Evolutionary conservation across 164 flowering plant genomes (phyloP).

Genomic region (Taxillus chinensis): DNA sequence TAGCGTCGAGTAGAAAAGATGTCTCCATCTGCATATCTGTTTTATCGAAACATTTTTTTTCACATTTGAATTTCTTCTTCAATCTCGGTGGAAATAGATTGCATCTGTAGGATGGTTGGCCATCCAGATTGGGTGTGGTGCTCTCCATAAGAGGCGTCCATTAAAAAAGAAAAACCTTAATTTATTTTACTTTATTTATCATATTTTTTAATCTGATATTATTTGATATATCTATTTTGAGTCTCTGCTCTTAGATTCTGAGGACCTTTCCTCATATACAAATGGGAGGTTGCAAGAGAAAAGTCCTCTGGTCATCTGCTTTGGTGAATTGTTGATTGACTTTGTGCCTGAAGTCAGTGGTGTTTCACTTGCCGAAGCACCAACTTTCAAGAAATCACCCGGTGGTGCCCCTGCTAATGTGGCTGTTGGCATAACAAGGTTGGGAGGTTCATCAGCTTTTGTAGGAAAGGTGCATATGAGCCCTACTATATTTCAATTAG

Average conservation of each 20-base stretch:
- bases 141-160: not conserved
- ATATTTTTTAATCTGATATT: not conserved
- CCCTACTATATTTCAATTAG: no score
- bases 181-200: not conserved
- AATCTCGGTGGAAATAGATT: no score
- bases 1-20: no score
- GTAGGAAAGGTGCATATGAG: conserved; percentile 56
- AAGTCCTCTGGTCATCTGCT: conserved; percentile 55
- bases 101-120: no score
- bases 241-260: not conserved
- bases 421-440: conserved; percentile 69
- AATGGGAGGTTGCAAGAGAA: conserved; percentile 5
- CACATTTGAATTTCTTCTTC: no score
- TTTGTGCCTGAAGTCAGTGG: conserved; percentile 78
- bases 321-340: conserved; percentile 88
- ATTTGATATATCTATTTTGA: no score
- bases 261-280: not conserved
- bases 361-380: conserved; percentile 87
- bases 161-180: no score
- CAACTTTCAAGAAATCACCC: conserved; percentile 73
- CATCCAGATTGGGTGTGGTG: no score
- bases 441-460: conserved; percentile 80
- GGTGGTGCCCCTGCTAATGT: conserved; percentile 99
- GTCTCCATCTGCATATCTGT: no score
- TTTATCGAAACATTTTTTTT: no score